These are phyloP conservation scores for Tetragonia tetragonoides DNA, from an alignment of 148 eudicot genomes.

Conservation along the genomic window DNA sequence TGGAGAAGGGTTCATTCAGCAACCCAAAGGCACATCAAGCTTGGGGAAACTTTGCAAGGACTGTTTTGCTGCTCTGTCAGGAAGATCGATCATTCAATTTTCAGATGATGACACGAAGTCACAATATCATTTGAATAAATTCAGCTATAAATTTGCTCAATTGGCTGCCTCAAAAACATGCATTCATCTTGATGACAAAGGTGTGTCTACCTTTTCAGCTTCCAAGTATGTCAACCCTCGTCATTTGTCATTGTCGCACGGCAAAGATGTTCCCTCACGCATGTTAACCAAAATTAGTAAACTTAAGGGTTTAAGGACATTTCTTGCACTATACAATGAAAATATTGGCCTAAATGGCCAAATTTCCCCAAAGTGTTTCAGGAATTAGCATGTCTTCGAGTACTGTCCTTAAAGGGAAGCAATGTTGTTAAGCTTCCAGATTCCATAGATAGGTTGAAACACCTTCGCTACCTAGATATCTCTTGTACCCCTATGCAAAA, in stretches of 20 bases:
- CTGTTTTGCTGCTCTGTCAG: background rate
- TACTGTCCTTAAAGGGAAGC: background rate
- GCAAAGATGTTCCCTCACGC: no score
- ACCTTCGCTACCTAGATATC: conserved; percentile 16
- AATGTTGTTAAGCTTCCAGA: conserved; percentile 2
- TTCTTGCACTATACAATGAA: background rate
- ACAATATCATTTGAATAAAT: background rate
- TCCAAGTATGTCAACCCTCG: background rate
- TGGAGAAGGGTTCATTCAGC: conserved; percentile 11
- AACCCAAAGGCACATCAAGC: background rate
- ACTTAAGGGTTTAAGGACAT: background rate
- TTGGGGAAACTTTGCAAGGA: background rate
- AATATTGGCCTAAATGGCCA: background rate
- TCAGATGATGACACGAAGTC: background rate
- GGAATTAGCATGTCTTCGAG: conserved; percentile 6
- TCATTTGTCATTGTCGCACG: conserved; percentile 5
- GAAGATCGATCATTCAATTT: conserved; percentile 9
- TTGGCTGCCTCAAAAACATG: conserved; percentile 7
- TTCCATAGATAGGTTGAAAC: background rate
- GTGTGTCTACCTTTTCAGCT: background rate
- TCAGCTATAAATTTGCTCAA: conserved; percentile 3
- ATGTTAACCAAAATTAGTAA: background rate
- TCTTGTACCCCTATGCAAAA: conserved; percentile 8
- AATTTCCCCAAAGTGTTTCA: background rate
- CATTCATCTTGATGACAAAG: background rate